Base-by-base conservation (phyloP, 2,329 filamentous ascomycete species). In the Calonectria multiphialidica region DNA sequence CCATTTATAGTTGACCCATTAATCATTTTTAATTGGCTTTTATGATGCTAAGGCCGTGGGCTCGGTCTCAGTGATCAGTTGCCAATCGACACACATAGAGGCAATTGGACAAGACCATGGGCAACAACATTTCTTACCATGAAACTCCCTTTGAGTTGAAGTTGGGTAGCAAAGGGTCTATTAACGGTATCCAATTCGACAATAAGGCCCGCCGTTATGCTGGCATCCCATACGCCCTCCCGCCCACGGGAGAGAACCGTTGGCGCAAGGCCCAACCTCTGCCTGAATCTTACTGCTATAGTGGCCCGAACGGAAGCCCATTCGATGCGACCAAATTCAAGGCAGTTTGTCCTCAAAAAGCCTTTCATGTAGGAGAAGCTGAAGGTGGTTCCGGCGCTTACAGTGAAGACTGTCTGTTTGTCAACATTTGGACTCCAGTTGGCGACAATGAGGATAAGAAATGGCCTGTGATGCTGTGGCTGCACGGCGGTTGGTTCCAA, bases 401-500 rank as follows among this genome's bases (percentile, higher is more conserved):
- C 69, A 81, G 81, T 15, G 86, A 88, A 66, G 86, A 88, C 74
- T 88, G 86, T 61, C 75, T 88, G 12, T 81, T 83, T 42, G 77
- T 87, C 33, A 88, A 88, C 66, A 85, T 87, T 42, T 88, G 86
- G 86, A 85, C 85, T 0, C 86, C 86, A 0, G 81, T 84, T 50
- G 57, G 45, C 62, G 50, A 28, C 50, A 71, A 73, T 6, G 44
- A 70, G 10, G 15, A 55, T 1, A 76, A 73, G 42, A 79, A 78
- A 44, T 82, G 78, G 76, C 81, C 81, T 3, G 79, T 83, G 1
- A 78, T 81, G 78, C 70, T 84, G 6, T 84, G 81, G 79, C 64
- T 84, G 1, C 83, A 86, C 70, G 86, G 86, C 6, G 86, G 86
- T 0, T 87, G 85, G 85, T 86, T 87, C 70, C 85, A 87, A 72